These are phyloP conservation scores for Naganishia randhawae DNA, from an alignment of 768 basidiomycete species.

Conservation along the genomic window DNA sequence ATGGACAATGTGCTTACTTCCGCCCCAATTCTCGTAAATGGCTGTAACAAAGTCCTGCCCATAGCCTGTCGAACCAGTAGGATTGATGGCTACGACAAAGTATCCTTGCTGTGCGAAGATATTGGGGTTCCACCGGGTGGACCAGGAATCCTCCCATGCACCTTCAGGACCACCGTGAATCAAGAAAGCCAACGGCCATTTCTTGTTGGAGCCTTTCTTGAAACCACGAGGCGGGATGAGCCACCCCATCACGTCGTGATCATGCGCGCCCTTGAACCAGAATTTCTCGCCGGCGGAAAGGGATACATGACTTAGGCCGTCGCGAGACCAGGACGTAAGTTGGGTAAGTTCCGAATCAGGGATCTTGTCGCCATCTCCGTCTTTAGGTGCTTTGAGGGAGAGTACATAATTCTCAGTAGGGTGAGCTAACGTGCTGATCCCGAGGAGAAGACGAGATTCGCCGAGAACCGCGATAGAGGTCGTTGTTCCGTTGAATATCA, in stretches of 20 bases:
- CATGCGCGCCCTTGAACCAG: slow-evolving; percentile 80
- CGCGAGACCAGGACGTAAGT: slow-evolving; percentile 64
- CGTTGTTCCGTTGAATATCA: slow-evolving; percentile 37
- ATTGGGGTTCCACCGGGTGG: slow-evolving; percentile 83
- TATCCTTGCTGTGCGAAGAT: slow-evolving; percentile 58
- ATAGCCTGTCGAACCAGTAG: slow-evolving; percentile 89
- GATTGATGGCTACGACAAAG: slow-evolving; percentile 80
- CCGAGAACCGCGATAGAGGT: slow-evolving; percentile 59
- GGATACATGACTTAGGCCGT: slow-evolving; percentile 55
- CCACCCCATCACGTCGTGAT: slow-evolving; percentile 78
- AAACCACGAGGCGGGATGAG: slow-evolving; percentile 74
- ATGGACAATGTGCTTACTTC: slow-evolving; percentile 20
- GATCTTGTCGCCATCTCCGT: slow-evolving; percentile 50
- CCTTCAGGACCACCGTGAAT: slow-evolving; percentile 69
- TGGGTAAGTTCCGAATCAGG: slow-evolving; percentile 52
- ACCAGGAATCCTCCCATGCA: slow-evolving; percentile 89
- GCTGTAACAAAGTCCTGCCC: slow-evolving; percentile 61
- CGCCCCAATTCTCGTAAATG: slow-evolving; percentile 51
- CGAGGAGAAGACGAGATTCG: slow-evolving; percentile 64
- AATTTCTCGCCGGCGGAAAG: slow-evolving; percentile 71
- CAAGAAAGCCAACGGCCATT: slow-evolving; percentile 73
- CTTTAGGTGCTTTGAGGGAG: slow-evolving; percentile 39
- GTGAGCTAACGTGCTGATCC: slow-evolving; percentile 66
- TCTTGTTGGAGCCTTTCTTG: slow-evolving; percentile 56
- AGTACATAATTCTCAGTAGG: slow-evolving; percentile 78